Conservation (phyloP, 108 stramenopile genomes). For the Bacterosira constricta region DNA sequence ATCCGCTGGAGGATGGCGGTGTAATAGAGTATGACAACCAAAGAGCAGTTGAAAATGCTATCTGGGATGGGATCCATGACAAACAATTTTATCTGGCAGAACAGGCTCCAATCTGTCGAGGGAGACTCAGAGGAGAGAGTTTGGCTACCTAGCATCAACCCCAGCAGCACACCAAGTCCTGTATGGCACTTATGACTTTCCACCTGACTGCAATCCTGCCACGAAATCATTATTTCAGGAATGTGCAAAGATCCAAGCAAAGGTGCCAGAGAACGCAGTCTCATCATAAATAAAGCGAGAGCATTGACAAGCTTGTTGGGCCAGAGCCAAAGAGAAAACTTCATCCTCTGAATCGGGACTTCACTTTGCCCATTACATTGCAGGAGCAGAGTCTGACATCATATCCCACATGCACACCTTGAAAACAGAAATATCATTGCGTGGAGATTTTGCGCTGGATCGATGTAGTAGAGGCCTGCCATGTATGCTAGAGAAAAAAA, state of each 20-base stretch:
- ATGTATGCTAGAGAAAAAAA: neutral
- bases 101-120: neutral
- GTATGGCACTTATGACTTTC: neutral
- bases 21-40: neutral
- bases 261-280: neutral
- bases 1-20: neutral
- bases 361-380: neutral
- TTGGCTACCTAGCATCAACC: neutral
- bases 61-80: too few relatives aligned
- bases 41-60: too few relatives aligned
- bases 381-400: neutral
- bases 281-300: neutral
- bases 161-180: neutral
- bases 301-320: too few relatives aligned
- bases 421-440: neutral
- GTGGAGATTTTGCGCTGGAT: neutral
- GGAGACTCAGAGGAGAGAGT: neutral
- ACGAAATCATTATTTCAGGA: neutral
- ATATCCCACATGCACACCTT: slow-evolving; percentile 8
- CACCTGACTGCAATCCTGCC: neutral
- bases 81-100: too few relatives aligned
- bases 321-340: too few relatives aligned
- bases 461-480: neutral
- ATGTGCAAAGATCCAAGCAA: neutral
- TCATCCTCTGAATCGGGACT: neutral